Conservation (phyloP, 73 alveolate species). For the Uronychia setigera region DNA sequence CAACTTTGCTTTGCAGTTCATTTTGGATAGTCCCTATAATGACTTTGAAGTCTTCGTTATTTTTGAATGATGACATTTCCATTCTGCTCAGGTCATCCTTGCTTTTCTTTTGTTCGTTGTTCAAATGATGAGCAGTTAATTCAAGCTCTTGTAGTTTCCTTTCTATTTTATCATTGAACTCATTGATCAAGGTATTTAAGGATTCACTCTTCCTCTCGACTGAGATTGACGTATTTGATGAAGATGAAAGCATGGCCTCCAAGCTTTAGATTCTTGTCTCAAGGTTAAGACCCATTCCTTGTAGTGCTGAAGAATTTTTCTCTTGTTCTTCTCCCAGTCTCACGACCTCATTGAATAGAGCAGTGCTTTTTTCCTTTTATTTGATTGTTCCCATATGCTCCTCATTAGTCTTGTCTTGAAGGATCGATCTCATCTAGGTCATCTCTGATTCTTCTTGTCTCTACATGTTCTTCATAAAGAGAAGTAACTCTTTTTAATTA, state of each 20-base stretch:
- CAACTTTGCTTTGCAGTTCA: constrained; percentile 53
- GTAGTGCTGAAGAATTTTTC: constrained; percentile 44
- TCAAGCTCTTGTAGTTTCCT: constrained; percentile 60
- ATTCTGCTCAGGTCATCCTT: constrained; percentile 40
- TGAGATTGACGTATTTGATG: constrained; percentile 35
- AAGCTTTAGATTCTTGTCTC: constrained; percentile 51
- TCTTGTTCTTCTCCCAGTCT: constrained; percentile 69
- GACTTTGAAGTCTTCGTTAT: constrained; percentile 54
- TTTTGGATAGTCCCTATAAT: constrained; percentile 25
- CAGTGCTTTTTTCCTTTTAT: constrained; percentile 63
- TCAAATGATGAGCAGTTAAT: constrained; percentile 33
- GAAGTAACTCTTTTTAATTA: constrained; percentile 47
- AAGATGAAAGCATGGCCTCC: constrained; percentile 38
- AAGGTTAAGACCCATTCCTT: constrained; percentile 21
- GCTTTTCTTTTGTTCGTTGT: constrained; percentile 32
- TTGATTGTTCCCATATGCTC: constrained; percentile 45
- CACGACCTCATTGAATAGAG: constrained; percentile 67
- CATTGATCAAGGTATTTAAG: constrained; percentile 52
- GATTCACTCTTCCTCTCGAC: constrained; percentile 58
- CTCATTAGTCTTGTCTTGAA: constrained; percentile 57
- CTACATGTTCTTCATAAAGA: constrained; percentile 30
- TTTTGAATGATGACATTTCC: constrained; percentile 43
- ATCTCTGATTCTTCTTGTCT: constrained; percentile 60
- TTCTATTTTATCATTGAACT: constrained; percentile 56
- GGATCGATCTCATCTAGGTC: constrained; percentile 54